Evolutionary conservation across 73 alveolate genomes (phyloP), one percentile per base, ranked within the genome.

Genomic region (Paramecium biaurelia): DNA sequence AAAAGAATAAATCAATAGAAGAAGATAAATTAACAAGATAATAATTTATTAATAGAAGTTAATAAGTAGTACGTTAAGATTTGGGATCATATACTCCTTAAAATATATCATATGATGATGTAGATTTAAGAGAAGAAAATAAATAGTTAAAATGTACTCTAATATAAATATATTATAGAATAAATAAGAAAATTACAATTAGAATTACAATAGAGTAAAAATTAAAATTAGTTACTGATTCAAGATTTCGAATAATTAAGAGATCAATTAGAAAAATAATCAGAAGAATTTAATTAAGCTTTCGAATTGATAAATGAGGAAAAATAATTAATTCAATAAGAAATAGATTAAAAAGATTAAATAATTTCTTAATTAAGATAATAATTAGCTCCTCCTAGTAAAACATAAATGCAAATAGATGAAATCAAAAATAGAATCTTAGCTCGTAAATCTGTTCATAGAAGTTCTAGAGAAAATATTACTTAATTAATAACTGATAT

Each of bases 381-480:
- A 30, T 26, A 79, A 79, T 11, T 79, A 18, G 74, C 42, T 45
- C 49, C 70, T 18, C 90, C 90, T 4, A 43, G 76, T 24, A 79
- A 79, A 79, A 79, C 90, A 5, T 23, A 79, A 47, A 21, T 30
- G 43, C 56, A 79, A 11, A 79, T 79, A 24, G 90, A 79, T 79
- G 90, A 79, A 79, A 79, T 79, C 15, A 79, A 79, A 79, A 30
- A 41, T 1, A 41, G 90, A 79, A 79, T 79, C 41, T 24, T 79
- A 23, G 70, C 70, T 26, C 45, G 90, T 10, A 79, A 79, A 79
- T 79, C 90, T 12, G 42, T 41, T 26, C 90, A 79, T 79, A 14
- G 90, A 42, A 79, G 90, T 79, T 79, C 90, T 0, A 79, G 90
- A 24, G 90, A 79, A 79, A 79, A 79, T 79, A 79, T 79, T 30